phyloP scores from a whole-genome alignment of 129 eudicot species.

The Helianthus annuus region HanXRQr2.0-SUNRISE NC_035447.2:13047601-13048100 shows the following conservation, averaged over 20 bases:
- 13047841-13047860: not conserved
- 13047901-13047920: not conserved
- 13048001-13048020: not conserved
- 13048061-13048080: slow-evolving; percentile 22
- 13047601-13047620: slow-evolving; percentile 88
- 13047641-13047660: slow-evolving; percentile 54
- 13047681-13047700: slow-evolving; percentile 53
- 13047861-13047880: not conserved
- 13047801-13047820: not conserved
- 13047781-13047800: not conserved
- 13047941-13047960: not conserved
- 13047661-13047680: slow-evolving; percentile 55
- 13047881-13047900: not conserved
- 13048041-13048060: slow-evolving; percentile 19
- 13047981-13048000: not conserved
- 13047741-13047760: slow-evolving; percentile 34
- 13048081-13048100: slow-evolving; percentile 40
- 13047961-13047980: too few species aligned
- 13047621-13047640: slow-evolving; percentile 62
- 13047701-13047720: slow-evolving; percentile 56
- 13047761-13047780: not conserved
- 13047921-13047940: not conserved
- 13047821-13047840: too few species aligned
- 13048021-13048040: not conserved
- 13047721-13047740: slow-evolving; percentile 71